Base-by-base conservation (phyloP, 108 stramenopile species). In the Nitzschia putrida region DNA sequence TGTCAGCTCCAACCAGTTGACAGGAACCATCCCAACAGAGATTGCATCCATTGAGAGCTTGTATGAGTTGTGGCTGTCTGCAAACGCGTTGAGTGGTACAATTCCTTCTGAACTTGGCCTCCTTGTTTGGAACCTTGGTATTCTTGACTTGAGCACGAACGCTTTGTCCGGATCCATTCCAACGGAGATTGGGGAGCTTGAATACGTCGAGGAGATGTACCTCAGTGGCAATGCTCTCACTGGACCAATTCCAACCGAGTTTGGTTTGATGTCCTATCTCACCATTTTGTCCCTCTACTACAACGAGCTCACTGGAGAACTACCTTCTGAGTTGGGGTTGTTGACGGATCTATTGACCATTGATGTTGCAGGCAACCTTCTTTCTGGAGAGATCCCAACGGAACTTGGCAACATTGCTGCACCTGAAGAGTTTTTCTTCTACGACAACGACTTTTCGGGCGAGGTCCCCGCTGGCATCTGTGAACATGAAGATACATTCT, bases 21-120 rank as follows among this genome's bases (percentile, higher is more conserved):
- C n/a, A 4, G 84, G 84, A 8, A 73, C 54, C 14, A 57, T 85
- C 53, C 84, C 78, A 13, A 59, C 69, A 9, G 73, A 74, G 22
- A 83, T 88, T 56, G 83, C 82, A 44, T 72, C 66, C 26, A 71
- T 78, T 82, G 79, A 77, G 0, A 83, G 73, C n/a, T 47, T 81
- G 57, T 64, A 78, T 26, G 65, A 63, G 43, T 11, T 87, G 21
- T 74, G 54, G 57, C 64, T 84, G 64, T 37, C 50, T 13, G 9
- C 12, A 8, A 72, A 72, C 37, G 26, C 11, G n/a, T 63, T 72
- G 34, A 22, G 26, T 2, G 71, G 61, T 18, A 54, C 55, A 23
- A 66, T 75, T 34, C 81, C 77, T 2, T 39, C 68, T 11, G 68
- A 83, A 39, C 70, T 86, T 7, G 74, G 64, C 37, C 76, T 44